Percentiles rank a stretch among this genome's conserved stretches.
These are phyloP conservation scores for Forsythia viridissima DNA, from an alignment of 257 asterid genomes.

Conservation along the genomic window DNA sequence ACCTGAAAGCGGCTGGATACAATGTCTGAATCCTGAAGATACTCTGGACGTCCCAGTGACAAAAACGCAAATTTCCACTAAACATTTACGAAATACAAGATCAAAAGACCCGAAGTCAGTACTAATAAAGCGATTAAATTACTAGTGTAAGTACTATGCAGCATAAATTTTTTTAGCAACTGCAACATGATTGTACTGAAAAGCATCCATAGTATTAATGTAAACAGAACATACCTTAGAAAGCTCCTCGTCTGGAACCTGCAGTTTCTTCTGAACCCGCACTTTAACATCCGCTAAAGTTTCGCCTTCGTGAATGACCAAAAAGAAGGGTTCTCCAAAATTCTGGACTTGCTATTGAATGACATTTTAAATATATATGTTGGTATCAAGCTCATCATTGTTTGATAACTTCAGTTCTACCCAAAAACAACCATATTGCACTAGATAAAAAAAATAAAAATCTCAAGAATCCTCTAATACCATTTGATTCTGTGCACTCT, in stretches of 20 bases:
- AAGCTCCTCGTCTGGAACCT: conserved; percentile 55
- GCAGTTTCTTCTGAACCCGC: conserved; percentile 58
- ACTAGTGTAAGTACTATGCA: not conserved
- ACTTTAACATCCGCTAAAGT: conserved; percentile 51
- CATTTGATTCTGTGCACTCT: conserved; percentile 80
- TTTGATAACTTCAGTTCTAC: not conserved
- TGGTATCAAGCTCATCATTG: not conserved
- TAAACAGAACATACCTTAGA: conserved; percentile 42
- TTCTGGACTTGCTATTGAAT: conserved; percentile 52
- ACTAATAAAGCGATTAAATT: not conserved
- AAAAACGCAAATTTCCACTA: conserved; percentile 81
- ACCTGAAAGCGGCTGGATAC: conserved; percentile 78
- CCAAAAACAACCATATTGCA: not conserved
- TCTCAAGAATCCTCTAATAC: conserved; percentile 36
- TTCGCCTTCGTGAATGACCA: conserved; percentile 65
- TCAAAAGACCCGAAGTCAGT: not conserved
- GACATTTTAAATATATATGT: not conserved
- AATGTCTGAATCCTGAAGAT: conserved; percentile 69
- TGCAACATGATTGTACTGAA: not conserved
- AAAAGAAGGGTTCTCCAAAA: conserved; percentile 60
- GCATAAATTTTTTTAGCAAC: conserved; percentile 7
- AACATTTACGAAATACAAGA: conserved; percentile 13
- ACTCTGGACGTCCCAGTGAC: conserved; percentile 72
- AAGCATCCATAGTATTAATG: conserved; percentile 1
- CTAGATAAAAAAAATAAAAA: not conserved